Conservation (phyloP, 1,284 basidiomycete genomes). For the Takashimella koratensis region DNA sequence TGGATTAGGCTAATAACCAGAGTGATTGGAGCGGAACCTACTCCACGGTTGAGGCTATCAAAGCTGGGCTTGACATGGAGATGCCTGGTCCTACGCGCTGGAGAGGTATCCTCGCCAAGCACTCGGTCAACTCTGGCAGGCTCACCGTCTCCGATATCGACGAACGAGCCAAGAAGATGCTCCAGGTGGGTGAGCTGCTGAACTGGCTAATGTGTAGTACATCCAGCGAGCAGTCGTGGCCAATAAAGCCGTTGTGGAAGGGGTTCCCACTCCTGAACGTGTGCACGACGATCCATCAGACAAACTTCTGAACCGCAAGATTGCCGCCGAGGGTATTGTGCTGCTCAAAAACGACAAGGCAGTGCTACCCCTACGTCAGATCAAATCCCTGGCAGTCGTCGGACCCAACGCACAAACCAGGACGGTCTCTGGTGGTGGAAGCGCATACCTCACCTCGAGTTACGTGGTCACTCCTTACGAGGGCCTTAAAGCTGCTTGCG, state of each 20-base stretch:
- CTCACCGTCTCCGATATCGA: background rate
- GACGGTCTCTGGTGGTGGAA: slow-evolving; percentile 56
- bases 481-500: slow-evolving; percentile 51
- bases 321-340: slow-evolving; percentile 48
- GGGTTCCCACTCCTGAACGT: slow-evolving; percentile 48
- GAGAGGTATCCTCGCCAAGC: slow-evolving; percentile 55
- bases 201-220: slow-evolving; percentile 17
- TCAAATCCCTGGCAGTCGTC: slow-evolving; percentile 51
- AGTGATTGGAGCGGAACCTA: background rate
- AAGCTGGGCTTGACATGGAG: background rate
- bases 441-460: slow-evolving; percentile 51
- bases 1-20: slow-evolving; percentile 18
- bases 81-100: slow-evolving; percentile 57
- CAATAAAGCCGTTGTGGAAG: slow-evolving; percentile 20
- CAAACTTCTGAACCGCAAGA: slow-evolving; percentile 52
- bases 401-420: slow-evolving; percentile 57
- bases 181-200: slow-evolving; percentile 47
- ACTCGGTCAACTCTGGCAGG: slow-evolving; percentile 50
- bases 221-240: slow-evolving; percentile 9
- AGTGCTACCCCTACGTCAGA: slow-evolving; percentile 24
- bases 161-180: slow-evolving; percentile 29
- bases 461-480: slow-evolving; percentile 55
- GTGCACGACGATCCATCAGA: slow-evolving; percentile 23
- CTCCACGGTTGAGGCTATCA: background rate
- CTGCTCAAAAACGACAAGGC: slow-evolving; percentile 27